A percentile compares a stretch with the other conserved stretches of the same genome.
phyloP scores from a whole-genome alignment of 495 filamentous ascomycete genomes.

The Aspergillus bridgeri region DNA sequence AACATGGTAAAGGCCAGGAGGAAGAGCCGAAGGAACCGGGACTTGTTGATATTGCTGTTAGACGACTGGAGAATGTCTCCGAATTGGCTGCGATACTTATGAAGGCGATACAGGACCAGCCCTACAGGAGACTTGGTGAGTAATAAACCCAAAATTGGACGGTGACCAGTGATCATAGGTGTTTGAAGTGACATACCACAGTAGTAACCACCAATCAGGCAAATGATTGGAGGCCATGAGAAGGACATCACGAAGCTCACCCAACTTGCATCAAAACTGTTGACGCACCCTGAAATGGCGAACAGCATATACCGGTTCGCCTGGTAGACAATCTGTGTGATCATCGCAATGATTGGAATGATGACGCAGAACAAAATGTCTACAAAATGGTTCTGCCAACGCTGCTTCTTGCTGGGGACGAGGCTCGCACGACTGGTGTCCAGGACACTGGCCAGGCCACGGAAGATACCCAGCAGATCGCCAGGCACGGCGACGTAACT shows the following conservation, averaged over 20 bases:
- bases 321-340: conserved; percentile 67
- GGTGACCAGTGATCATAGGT: neutral
- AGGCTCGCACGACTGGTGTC: conserved; percentile 62
- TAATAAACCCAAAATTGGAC: neutral
- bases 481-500: conserved; percentile 62
- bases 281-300: conserved; percentile 69
- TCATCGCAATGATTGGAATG: conserved; percentile 61
- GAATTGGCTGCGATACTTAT: conserved; percentile 62
- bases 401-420: conserved; percentile 49
- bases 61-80: conserved; percentile 52
- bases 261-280: conserved; percentile 66
- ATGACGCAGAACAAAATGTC: conserved; percentile 68
- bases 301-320: conserved; percentile 68
- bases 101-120: conserved; percentile 64
- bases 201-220: conserved; percentile 60
- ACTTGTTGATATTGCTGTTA: conserved; percentile 56
- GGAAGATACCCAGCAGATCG: conserved; percentile 63
- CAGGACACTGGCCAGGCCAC: conserved; percentile 64
- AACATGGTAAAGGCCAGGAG: conserved; percentile 67
- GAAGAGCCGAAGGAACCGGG: conserved; percentile 77
- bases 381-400: conserved; percentile 48
- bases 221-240: conserved; percentile 65
- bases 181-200: conserved; percentile 55
- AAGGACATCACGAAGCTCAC: conserved; percentile 60
- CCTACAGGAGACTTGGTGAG: conserved; percentile 44